Evolutionary conservation across 257 asterid genomes (phyloP), one percentile per base, ranked within the genome.

Genomic region (Salvia splendens): DNA sequence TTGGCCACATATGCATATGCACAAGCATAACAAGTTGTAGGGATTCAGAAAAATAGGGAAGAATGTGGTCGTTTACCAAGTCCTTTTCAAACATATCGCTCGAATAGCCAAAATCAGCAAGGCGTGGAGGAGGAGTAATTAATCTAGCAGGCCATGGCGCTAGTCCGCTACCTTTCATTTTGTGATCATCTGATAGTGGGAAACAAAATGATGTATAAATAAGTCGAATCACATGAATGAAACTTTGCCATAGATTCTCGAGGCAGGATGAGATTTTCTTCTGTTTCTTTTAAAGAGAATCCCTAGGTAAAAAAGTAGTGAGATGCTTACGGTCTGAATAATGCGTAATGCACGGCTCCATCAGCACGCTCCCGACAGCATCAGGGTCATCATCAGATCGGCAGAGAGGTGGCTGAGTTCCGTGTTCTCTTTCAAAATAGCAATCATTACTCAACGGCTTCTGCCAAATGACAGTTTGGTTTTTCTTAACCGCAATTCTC

Each of bases 111-210:
- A 93, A 86, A 84, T 93, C 99, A 73, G 96, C 88, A 77, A 93
- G 96, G 43, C 99, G 90, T 5, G 99, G 99, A 47, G 99, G 96
- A 62, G 96, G 87, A 63, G 96, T 38, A 43, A 92, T 86, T 69
- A 90, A 68, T 65, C 97, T 83, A 17, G 94, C 90, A 49, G 99
- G 99, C 99, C 99, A 93, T 35, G 97, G 97, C 58, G 89, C 92
- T 72, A 93, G 84, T 64, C 89, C 97, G 65, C 96, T 88, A 58
- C 99, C 99, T 55, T 70, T 69, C 50, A 85, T 73, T 67, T 78
- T 86, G 77, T 93, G 97, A 74, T 93, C 99, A 84, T 86, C 97
- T 93, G 88, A 69, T 64, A 46, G 53, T 24, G 52, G 57, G 61
- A 61, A 71, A 60, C 51, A 14, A 74, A 54, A 62, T 33, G 45